These are phyloP conservation scores for Boechera divaricarpa DNA, from an alignment of 345 rosid species.

Conservation along the genomic window DNA sequence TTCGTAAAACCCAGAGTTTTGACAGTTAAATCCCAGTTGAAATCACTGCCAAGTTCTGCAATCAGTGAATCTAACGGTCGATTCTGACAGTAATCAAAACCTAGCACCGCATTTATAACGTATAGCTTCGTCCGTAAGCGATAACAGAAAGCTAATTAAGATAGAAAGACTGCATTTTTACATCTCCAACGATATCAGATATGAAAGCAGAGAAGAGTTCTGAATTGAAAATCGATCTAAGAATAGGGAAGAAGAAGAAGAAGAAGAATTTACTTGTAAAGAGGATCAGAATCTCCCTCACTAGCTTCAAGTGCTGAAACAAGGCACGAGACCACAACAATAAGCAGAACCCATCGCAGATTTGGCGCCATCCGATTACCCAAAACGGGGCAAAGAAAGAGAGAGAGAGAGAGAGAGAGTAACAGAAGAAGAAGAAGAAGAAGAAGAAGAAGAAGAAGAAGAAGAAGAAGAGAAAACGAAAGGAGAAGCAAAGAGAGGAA, in stretches of 20 bases:
- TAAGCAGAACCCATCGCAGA: conserved; percentile 48
- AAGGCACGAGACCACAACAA: conserved; percentile 44
- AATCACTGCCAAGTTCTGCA: background rate
- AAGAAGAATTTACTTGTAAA: conserved; percentile 61
- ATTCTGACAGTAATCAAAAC: conserved; percentile 8
- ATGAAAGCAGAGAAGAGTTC: background rate
- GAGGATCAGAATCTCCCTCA: conserved; percentile 87
- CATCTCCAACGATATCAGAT: background rate
- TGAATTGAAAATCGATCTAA: conserved; percentile 22
- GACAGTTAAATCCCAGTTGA: background rate
- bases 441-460: background rate
- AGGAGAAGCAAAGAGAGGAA: background rate
- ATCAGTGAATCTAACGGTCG: conserved; percentile 34
- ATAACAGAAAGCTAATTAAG: conserved; percentile 3
- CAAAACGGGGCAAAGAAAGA: background rate
- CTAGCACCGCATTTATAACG: background rate
- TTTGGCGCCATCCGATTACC: conserved; percentile 45
- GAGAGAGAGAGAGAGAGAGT: background rate
- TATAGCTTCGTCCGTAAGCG: background rate
- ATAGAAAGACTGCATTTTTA: background rate
- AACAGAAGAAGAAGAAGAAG: background rate
- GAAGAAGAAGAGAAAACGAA: background rate
- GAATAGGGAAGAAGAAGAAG: background rate
- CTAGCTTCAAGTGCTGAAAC: conserved; percentile 59
- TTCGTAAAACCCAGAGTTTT: background rate